These are phyloP conservation scores for Phytophthora gonapodyides DNA, from an alignment of 352 stramenopile genomes.

Conservation along the genomic window DNA sequence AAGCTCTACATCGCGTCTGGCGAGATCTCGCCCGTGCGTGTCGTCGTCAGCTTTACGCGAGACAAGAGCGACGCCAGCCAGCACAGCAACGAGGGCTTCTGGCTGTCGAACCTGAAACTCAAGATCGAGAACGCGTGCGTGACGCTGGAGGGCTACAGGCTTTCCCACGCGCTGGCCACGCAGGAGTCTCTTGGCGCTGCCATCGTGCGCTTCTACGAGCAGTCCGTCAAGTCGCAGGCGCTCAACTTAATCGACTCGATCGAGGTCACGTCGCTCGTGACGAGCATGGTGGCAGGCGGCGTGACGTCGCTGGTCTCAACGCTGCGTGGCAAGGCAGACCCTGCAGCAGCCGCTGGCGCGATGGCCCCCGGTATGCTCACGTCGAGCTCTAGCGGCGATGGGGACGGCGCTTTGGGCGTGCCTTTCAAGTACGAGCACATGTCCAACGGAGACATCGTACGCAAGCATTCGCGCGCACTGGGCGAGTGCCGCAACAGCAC, in stretches of 20 bases:
- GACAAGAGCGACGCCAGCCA: conserved; percentile 61
- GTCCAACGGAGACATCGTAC: conserved; percentile 74
- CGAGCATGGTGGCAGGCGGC: conserved; percentile 76
- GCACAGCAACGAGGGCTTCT: conserved; percentile 54
- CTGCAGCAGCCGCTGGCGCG: conserved; percentile 36
- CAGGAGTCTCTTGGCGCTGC: conserved; percentile 74
- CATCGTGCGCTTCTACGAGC: conserved; percentile 74
- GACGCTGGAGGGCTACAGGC: conserved; percentile 65
- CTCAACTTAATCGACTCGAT: conserved; percentile 85
- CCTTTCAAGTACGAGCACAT: conserved; percentile 73
- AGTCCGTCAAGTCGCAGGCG: conserved; percentile 83
- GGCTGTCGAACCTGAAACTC: conserved; percentile 82
- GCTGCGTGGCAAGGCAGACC: conserved; percentile 80
- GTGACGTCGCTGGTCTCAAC: conserved; percentile 81
- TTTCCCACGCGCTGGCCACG: conserved; percentile 73
- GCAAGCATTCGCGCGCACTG: conserved; percentile 69
- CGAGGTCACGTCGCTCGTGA: conserved; percentile 84
- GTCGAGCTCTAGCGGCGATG: conserved; percentile 30
- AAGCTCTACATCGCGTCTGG: conserved; percentile 82
- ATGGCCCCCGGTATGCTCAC: conserved; percentile 32
- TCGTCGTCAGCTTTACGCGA: conserved; percentile 78
- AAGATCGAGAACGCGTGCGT: conserved; percentile 88
- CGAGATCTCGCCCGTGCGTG: conserved; percentile 70
- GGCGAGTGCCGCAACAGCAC: conserved; percentile 48
- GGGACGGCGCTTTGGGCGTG: conserved; percentile 14